Evolutionary conservation across 1,139 yeast species (phyloP), one percentile per base, ranked within the genome.

Genomic region (Candida smagusa): DNA sequence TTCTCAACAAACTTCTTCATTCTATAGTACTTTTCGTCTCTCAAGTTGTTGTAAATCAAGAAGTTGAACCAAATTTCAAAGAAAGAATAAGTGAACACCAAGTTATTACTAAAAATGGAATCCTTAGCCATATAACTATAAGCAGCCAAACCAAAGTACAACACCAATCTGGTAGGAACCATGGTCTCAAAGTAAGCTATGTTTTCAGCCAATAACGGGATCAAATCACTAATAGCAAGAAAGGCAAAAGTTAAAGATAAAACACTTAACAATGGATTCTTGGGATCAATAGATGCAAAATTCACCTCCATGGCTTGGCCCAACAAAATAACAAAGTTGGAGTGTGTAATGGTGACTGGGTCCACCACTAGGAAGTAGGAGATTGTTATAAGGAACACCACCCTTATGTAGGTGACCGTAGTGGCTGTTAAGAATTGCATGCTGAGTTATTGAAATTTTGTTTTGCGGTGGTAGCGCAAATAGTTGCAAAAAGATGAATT

Each of bases 41-140:
- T 74, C 46, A 84, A 64, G 35, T 82, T 73, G 53, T 74, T 77
- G 56, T 70, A 83, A 34, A 81, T 72, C 49, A 83, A 63, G 45
- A 82, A 79, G 49, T 82, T 81, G 52, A 80, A 63, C 90, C 90
- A 84, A 24, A 83, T 70, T 54, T 84, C 94, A 45, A 77, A 55
- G 49, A 83, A 81, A n/a, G 79, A 58, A 53, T 75, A 83, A 2
- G 76, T 66, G 46, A 83, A 80, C 2, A 81, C 74, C 33, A 79
- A 65, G 52, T 79, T 81, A 58, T 82, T 83, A 50, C 83, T 79
- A 16, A 82, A 38, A 27, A 64, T 60, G 11, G 71, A 57, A 38
- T 69, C 66, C 13, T 64, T 64, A 21, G 63, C 63, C 36, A 68
- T 68, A 55, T 72, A 74, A 28, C 71, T 47, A 48, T 64, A 71